Conservation (phyloP, 2,329 filamentous ascomycete genomes). For the Ophiostoma angusticollis region DNA sequence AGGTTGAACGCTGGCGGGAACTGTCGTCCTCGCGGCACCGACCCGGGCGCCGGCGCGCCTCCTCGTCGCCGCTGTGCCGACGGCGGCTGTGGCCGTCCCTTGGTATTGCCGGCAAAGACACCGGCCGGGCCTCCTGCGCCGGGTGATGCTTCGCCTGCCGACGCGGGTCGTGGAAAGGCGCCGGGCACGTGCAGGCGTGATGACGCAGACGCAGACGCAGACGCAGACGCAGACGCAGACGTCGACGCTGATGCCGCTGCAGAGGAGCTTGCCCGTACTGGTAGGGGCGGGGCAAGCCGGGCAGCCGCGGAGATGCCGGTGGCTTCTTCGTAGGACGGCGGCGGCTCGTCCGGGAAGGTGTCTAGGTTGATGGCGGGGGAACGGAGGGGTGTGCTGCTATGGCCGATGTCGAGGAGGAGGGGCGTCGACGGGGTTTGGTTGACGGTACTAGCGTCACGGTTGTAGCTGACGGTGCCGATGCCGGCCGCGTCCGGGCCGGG, state of each 20-base stretch:
- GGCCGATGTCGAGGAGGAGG: constrained; percentile 2
- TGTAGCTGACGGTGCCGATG: constrained; percentile 4
- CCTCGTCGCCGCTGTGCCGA: not conserved
- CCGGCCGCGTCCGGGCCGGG: not conserved
- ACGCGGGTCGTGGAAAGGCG: not conserved
- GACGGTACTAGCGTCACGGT: constrained; percentile 2
- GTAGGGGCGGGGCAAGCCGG: not conserved
- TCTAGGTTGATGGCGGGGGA: not conserved
- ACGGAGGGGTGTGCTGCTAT: not conserved
- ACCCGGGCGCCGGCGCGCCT: constrained; percentile 6
- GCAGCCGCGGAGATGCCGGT: constrained; percentile 6
- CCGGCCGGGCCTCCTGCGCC: not conserved
- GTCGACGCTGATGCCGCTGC: not conserved
- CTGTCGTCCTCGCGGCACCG: constrained; percentile 15
- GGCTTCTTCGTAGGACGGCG: constrained; percentile 14
- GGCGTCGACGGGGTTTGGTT: constrained; percentile 11
- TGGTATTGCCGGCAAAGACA: not conserved
- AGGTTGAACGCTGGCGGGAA: constrained; percentile 23
- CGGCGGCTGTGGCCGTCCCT: not conserved
- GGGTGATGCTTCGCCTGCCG: no score
- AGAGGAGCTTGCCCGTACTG: not conserved
- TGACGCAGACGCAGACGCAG: not conserved
- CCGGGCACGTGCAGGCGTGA: not conserved
- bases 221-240: not conserved
- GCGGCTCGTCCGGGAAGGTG: constrained; percentile 8